Percentiles rank a stretch among this genome's conserved stretches.
Conservation (phyloP, 2,329 filamentous ascomycete species). For the Calycina herbarum region DNA sequence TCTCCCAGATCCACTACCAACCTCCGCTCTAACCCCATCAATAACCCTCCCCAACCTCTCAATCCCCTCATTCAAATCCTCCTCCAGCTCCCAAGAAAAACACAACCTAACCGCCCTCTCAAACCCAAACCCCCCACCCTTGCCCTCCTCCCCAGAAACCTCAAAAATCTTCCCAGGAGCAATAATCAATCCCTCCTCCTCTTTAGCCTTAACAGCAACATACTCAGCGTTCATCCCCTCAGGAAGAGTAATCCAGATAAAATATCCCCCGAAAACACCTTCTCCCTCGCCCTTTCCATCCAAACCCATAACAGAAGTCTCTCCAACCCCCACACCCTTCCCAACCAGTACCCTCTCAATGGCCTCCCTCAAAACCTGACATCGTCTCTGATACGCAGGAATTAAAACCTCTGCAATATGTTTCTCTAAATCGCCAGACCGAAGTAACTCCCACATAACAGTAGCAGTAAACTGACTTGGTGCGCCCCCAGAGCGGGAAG, state of each 20-base stretch:
- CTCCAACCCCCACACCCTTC: slow-evolving; percentile 53
- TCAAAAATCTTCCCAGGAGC: slow-evolving; percentile 71
- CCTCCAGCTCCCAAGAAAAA: slow-evolving; percentile 71
- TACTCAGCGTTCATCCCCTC: slow-evolving; percentile 49
- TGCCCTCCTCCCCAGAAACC: slow-evolving; percentile 57
- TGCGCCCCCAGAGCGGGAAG: slow-evolving; percentile 57
- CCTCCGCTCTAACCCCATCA: slow-evolving; percentile 32
- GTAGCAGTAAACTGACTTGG: slow-evolving; percentile 56
- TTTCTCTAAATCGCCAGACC: slow-evolving; percentile 44
- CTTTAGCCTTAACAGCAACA: slow-evolving; percentile 57
- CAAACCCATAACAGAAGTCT: slow-evolving; percentile 19
- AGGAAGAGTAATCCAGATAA: slow-evolving; percentile 75
- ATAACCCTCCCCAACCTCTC: slow-evolving; percentile 56
- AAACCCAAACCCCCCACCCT: slow-evolving; percentile 58
- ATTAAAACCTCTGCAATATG: slow-evolving; percentile 46
- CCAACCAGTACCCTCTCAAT: slow-evolving; percentile 61
- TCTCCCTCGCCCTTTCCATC: slow-evolving; percentile 41
- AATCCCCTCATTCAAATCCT: slow-evolving; percentile 66
- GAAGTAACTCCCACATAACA: slow-evolving; percentile 51
- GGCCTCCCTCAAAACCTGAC: slow-evolving; percentile 55
- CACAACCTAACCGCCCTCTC: slow-evolving; percentile 63
- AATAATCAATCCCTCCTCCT: slow-evolving; percentile 66
- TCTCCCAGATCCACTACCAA: not conserved
- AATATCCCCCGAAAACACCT: slow-evolving; percentile 74
- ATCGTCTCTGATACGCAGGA: slow-evolving; percentile 48